Percentiles rank a stretch among this genome's conserved stretches.
phyloP scores from a whole-genome alignment of 768 basidiomycete genomes.

The Candolleomyces efflorescens region DNA sequence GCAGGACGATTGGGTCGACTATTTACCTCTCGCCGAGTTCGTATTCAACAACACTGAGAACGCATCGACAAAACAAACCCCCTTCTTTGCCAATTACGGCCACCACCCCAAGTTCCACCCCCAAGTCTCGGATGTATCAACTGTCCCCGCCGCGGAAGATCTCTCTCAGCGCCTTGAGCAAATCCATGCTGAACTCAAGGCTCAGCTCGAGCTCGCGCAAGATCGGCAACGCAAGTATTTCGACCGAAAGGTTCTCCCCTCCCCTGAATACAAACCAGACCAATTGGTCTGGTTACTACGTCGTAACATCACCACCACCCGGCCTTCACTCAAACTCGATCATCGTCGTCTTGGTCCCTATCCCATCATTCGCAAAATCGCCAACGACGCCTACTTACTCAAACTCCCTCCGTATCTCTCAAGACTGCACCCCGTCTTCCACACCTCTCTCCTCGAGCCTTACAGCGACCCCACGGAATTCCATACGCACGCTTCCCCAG shows the following conservation, averaged over 20 bases:
- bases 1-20: slow-evolving; percentile 40
- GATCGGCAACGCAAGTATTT: slow-evolving; percentile 22
- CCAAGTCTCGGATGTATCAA: slow-evolving; percentile 19
- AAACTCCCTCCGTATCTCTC: slow-evolving; percentile 8
- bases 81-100: slow-evolving; percentile 32
- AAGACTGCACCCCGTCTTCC: slow-evolving; percentile 28
- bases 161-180: slow-evolving; percentile 20
- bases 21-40: slow-evolving; percentile 37
- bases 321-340: slow-evolving; percentile 37
- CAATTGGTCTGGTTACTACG: slow-evolving; percentile 34
- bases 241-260: slow-evolving; percentile 19
- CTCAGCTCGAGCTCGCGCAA: slow-evolving; percentile 27
- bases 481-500: slow-evolving; percentile 20
- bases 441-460: slow-evolving; percentile 23
- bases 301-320: slow-evolving; percentile 35
- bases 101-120: slow-evolving; percentile 29
- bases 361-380: not conserved
- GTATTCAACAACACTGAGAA: slow-evolving; percentile 33
- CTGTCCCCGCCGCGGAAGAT: slow-evolving; percentile 28
- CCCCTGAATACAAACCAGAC: slow-evolving; percentile 25
- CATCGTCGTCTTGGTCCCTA: slow-evolving; percentile 19
- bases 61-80: slow-evolving; percentile 28
- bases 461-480: slow-evolving; percentile 27
- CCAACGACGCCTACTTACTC: slow-evolving; percentile 2
- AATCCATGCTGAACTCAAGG: slow-evolving; percentile 29